Percentiles rank a stretch among this genome's conserved stretches.
phyloP scores from a whole-genome alignment of 495 filamentous ascomycete genomes.

The Barbatosphaeria neglecta region DNA sequence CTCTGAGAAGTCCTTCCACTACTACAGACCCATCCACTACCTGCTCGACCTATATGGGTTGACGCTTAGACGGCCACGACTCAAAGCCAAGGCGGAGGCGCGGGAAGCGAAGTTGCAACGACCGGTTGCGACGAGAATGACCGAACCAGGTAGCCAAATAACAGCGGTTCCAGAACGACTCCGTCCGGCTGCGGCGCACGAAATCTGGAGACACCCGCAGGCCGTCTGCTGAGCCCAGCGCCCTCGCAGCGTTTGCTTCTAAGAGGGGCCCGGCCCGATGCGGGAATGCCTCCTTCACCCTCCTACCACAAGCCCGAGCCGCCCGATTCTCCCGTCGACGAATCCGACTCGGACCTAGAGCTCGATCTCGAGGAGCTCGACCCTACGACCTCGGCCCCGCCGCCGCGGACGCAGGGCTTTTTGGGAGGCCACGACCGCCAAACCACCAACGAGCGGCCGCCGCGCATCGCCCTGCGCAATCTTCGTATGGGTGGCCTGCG shows the following conservation, averaged over 20 bases:
- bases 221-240: background rate
- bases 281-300: conserved; percentile 42
- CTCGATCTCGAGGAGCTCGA: conserved; percentile 65
- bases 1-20: too few species aligned
- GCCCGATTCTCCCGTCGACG: conserved; percentile 40
- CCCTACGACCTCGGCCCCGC: conserved; percentile 34
- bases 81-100: too few species aligned
- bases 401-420: conserved; percentile 21
- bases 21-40: too few species aligned
- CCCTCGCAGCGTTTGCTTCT: background rate
- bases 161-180: background rate
- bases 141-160: background rate
- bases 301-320: conserved; percentile 36
- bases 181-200: background rate
- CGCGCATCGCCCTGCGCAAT: conserved; percentile 59
- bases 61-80: too few species aligned
- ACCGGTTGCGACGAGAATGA: background rate
- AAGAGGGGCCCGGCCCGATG: conserved; percentile 18
- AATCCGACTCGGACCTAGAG: conserved; percentile 58
- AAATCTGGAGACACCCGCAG: background rate
- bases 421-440: conserved; percentile 26
- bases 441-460: conserved; percentile 31
- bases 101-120: too few species aligned
- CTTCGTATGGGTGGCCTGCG: conserved; percentile 51
- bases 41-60: too few species aligned